Base-by-base conservation (phyloP, 139 green algal genomes). In the Chlamydomonas sphaeroides region DNA sequence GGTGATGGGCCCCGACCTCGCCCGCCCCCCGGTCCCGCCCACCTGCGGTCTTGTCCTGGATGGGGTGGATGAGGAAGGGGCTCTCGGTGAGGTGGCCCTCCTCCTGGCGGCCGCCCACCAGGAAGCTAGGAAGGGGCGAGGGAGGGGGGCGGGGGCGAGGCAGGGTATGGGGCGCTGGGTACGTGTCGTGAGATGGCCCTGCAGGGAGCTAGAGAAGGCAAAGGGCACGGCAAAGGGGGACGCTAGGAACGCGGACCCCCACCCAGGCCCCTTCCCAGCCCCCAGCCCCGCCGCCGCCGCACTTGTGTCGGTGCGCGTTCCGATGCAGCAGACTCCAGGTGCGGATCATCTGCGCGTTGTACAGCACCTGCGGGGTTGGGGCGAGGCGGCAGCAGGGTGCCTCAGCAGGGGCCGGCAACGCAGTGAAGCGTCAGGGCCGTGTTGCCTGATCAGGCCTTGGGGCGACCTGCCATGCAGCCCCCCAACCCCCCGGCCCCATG, bases 301-400 rank as follows among this genome's bases (percentile, higher is more conserved):
- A 86, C 69, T 53, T 85, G 20, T 73, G 59, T 11, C 93, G 85
- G 36, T 89, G 90, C 0, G 91, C 88, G 33, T 87, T 90, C 49
- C 94, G 89, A 42, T 95, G 88, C 59, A 97, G 88, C 74, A 97
- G 89, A 57, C 78, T 91, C 83, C 85, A 91, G 0, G 90, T 94
- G 15, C 93, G 87, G 6, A 94, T 88, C 94, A 97, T 95, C 85
- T 97, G 91, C 8, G 92, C 94, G 26, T 95, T 94, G 88, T 96
- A 95, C 56, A 89, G 62, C 51, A 94, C 91, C 86, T 95, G 88
- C 15, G 25, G 69, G 69, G 69, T 25, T 23, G 45, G 62, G 28
- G 42, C 6, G n/a, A n/a, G n/a, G n/a, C n/a, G n/a, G n/a, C n/a
- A n/a, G n/a, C n/a, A n/a, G n/a, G n/a, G n/a, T n/a, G n/a, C n/a